Percentiles rank a stretch among this genome's conserved stretches.
Conservation (phyloP, 2,329 filamentous ascomycete species). For the Beauveria medogensis region DNA sequence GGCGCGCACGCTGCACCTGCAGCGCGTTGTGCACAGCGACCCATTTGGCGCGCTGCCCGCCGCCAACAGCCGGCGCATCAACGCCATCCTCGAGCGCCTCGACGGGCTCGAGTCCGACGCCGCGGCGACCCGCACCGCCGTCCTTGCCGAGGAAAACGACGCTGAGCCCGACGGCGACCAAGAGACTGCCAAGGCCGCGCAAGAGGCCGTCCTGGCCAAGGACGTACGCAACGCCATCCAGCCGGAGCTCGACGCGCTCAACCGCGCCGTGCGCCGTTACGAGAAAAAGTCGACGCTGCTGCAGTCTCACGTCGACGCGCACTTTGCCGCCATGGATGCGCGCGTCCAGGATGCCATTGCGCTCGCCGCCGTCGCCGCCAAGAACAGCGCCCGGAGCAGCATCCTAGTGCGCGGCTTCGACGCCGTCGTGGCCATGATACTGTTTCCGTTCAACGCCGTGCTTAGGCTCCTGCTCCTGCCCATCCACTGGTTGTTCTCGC, state of each 20-base stretch:
- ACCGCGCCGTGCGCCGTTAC: constrained; percentile 80
- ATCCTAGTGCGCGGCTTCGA: constrained; percentile 31
- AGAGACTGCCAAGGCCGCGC: constrained; percentile 28
- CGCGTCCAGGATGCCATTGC: constrained; percentile 70
- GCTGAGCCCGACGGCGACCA: constrained; percentile 14
- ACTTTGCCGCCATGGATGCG: constrained; percentile 62
- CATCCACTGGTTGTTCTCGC: constrained; percentile 25
- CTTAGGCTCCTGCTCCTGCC: constrained; percentile 35
- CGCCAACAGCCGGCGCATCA: constrained; percentile 34
- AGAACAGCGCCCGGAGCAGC: constrained; percentile 33
- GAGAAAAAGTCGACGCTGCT: constrained; percentile 79
- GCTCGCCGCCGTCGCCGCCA: constrained; percentile 68
- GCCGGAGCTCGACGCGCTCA: constrained; percentile 79
- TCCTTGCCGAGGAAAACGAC: constrained; percentile 20
- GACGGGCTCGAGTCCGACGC: constrained; percentile 55
- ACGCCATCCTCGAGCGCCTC: constrained; percentile 56
- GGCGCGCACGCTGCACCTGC: constrained; percentile 70
- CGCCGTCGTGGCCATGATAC: constrained; percentile 23
- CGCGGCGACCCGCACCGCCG: constrained; percentile 21
- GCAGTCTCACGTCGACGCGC: constrained; percentile 66
- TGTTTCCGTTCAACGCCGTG: constrained; percentile 35
- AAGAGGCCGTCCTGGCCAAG: constrained; percentile 36
- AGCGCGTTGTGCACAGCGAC: constrained; percentile 58
- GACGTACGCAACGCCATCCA: constrained; percentile 61
- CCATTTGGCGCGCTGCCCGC: constrained; percentile 28